Evolutionary conservation across 2,329 filamentous ascomycete genomes (phyloP), one percentile per base, ranked within the genome.

Genomic region (Cercospora nicotianae): DNA sequence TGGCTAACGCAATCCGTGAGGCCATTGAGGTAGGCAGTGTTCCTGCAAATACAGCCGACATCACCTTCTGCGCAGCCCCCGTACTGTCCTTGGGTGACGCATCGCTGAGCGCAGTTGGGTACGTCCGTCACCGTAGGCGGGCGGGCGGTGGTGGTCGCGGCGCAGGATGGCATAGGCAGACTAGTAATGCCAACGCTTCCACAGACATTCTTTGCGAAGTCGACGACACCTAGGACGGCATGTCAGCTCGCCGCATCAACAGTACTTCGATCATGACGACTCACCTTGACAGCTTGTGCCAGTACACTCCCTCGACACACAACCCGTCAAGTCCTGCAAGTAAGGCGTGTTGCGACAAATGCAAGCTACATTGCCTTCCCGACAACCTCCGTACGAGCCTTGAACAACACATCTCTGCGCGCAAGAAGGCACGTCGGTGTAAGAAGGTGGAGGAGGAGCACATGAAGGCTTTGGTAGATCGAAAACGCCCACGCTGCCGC

Each of bases 201-300:
- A 30, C 61, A 60, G 30, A 64, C 45, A 18, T 64, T 53, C 20
- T 39, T 60, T n/a, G 55, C 66, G 20, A 64, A 67, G 12, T 67
- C 61, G 55, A 64, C 61, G 42, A 67, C 63, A 2, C 60, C 61
- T 45, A 28, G 45, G 2, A 18, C 16, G 9, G 18, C 36, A 20
- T 8, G 13, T 58, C 26, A 64, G 51, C 28, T 18, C 23, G 16
- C 16, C 3, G 13, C 2, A 18, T n/a, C 10, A 6, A 8, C 23
- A 5, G 13, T 16, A 3, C 5, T 8, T 28, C 9, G 13, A 53
- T 20, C 18, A 31, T 1, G 26, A 26, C 3, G 9, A 45, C 62
- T 31, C 23, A 64, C 51, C 48, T 51, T 64, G 53, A 30, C 62
- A 64, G 18, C 31, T 39, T 13, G 26, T 33, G 9, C 20, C 31